Evolutionary conservation across 2,329 filamentous ascomycete species (phyloP), one percentile per base, ranked within the genome.

Genomic region (Fusarium begoniae): DNA sequence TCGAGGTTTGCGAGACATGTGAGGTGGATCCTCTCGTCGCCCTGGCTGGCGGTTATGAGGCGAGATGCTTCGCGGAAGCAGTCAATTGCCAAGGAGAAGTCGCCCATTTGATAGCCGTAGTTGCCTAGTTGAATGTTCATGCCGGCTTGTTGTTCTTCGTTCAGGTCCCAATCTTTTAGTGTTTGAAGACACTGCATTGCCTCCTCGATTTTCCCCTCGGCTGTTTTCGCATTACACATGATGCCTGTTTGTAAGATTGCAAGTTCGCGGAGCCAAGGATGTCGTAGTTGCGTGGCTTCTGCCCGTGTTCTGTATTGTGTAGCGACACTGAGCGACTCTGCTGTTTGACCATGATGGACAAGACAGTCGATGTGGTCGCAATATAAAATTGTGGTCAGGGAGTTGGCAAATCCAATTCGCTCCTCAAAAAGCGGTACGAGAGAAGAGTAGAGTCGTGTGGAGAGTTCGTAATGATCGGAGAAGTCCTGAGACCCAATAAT

Each of bases 1-100:
- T 82, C 81, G 28, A 82, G 73, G 62, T 82, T 82, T 22, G 79
- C 78, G n/a, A 82, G 69, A n/a, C 79, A 80, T 9, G 79, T 79
- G 54, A 78, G 74, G 24, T 80, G 72, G 20, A 81, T 70, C 28
- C 81, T 78, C 69, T 81, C 80, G 56, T 82, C 81, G 15, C 76
- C 77, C 44, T 79, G 78, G 24, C 75, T 69, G 20, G 73, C 70
- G 6, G 79, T 55, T 13, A 79, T 79, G 22, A 82, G 74, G 8
- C 73, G 72, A 9, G 78, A 79, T 20, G 80, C 80, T 58, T 79
- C 73, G 35, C 78, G 73, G 53, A 80, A 82, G 47, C 76, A 79
- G 24, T 73, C 58, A 5, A 81, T 75, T n/a, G 80, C 80, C 22
- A 75, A 70, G n/a, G 72, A 44, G 12, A 77, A 63, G 48, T 81